Percentiles rank a stretch among this genome's conserved stretches.
These are phyloP conservation scores for Parathielavia hyrcaniae DNA, from an alignment of 495 filamentous ascomycete genomes.

Conservation along the genomic window DNA sequence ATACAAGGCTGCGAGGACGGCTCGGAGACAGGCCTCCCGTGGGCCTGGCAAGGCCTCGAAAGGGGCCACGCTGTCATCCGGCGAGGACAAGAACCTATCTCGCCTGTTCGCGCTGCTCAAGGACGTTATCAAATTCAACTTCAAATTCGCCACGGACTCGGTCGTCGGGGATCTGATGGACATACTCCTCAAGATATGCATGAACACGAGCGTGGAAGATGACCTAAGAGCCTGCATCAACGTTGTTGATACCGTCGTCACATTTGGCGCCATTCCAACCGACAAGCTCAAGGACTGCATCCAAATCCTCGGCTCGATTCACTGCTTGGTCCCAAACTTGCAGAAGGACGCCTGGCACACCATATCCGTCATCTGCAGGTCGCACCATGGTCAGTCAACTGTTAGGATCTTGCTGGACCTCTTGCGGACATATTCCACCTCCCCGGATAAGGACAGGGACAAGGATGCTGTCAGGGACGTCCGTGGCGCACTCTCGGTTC, in stretches of 20 bases:
- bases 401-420: constrained; percentile 59
- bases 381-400: constrained; percentile 68
- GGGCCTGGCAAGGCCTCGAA: constrained; percentile 32
- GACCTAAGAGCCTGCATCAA: constrained; percentile 72
- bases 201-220: constrained; percentile 60
- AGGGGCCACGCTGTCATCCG: constrained; percentile 45
- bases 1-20: constrained; percentile 49
- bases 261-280: constrained; percentile 69
- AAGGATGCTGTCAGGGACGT: constrained; percentile 46
- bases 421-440: constrained; percentile 46
- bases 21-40: constrained; percentile 41
- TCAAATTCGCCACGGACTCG: constrained; percentile 61
- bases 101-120: constrained; percentile 66
- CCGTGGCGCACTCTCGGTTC: constrained; percentile 61
- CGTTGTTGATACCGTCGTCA: constrained; percentile 73
- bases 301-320: constrained; percentile 74
- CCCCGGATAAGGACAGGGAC: constrained; percentile 51
- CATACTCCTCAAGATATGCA: constrained; percentile 65
- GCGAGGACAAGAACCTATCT: constrained; percentile 62
- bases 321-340: constrained; percentile 63
- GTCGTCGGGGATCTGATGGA: constrained; percentile 62
- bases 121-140: constrained; percentile 80
- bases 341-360: constrained; percentile 69
- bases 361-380: constrained; percentile 69
- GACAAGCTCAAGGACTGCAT: constrained; percentile 61